A percentile compares a stretch with the other conserved stretches of the same genome.
Conservation (phyloP, 2,329 filamentous ascomycete genomes). For the Metarhizium brunneum region DNA sequence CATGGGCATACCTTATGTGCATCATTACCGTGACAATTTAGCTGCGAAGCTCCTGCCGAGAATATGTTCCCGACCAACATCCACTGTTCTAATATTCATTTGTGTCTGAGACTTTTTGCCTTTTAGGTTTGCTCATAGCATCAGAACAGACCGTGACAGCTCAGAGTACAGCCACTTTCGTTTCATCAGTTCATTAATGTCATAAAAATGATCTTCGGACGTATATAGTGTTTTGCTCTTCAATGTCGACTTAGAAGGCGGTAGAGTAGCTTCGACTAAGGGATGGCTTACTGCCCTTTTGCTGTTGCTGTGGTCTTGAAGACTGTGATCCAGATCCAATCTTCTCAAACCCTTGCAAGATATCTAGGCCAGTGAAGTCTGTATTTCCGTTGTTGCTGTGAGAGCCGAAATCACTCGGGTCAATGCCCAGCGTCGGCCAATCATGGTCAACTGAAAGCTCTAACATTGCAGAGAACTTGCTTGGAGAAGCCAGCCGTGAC, state of each 20-base stretch:
- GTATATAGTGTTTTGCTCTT: conserved; percentile 6
- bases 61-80: not conserved
- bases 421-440: conserved; percentile 26
- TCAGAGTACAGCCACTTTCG: not conserved
- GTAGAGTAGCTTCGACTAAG: conserved; percentile 23
- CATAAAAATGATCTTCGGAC: conserved; percentile 9
- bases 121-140: not conserved
- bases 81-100: not conserved
- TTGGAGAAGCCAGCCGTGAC: conserved; percentile 35
- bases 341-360: conserved; percentile 67
- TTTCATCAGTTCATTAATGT: conserved; percentile 12
- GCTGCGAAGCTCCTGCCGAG: conserved; percentile 19
- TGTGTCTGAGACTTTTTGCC: not conserved
- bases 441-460: conserved; percentile 29
- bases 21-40: conserved; percentile 21
- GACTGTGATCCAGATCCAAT: conserved; percentile 46
- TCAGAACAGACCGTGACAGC: not conserved
- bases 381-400: conserved; percentile 43
- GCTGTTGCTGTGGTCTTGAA: conserved; percentile 15
- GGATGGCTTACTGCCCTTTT: conserved; percentile 18
- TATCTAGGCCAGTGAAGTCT: conserved; percentile 55
- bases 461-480: conserved; percentile 32
- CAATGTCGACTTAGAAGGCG: conserved; percentile 15
- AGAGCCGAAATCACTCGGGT: conserved; percentile 29
- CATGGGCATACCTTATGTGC: conserved; percentile 9